A percentile compares a stretch with the other conserved stretches of the same genome.
Conservation (phyloP, 345 rosid genomes). For the Pelargonium nanum region DNA sequence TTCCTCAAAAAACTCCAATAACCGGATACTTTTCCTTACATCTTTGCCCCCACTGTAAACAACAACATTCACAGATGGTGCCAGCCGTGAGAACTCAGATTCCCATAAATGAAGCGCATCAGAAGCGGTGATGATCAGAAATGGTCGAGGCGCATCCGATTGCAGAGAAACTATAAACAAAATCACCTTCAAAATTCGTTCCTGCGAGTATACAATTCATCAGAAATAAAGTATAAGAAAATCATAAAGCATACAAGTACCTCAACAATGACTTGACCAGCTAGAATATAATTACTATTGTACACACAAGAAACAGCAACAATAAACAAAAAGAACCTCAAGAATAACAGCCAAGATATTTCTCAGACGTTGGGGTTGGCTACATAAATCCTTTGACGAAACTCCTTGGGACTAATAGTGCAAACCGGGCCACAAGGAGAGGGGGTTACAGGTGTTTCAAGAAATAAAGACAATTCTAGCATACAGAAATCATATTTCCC, state of each 20-base stretch:
- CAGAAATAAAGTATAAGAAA: neutral
- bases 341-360: no score
- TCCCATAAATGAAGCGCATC: conserved; percentile 34
- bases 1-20: conserved; percentile 31
- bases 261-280: neutral
- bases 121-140: conserved; percentile 38
- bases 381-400: no score
- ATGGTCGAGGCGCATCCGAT: conserved; percentile 22
- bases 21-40: conserved; percentile 26
- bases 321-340: no score
- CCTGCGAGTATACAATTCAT: conserved; percentile 22
- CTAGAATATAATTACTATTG: neutral
- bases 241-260: neutral
- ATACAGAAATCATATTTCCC: no score
- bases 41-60: conserved; percentile 33
- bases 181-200: conserved; percentile 28
- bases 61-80: conserved; percentile 32
- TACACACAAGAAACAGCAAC: no score
- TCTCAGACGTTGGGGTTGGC: no score
- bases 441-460: no score
- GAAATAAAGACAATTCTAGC: no score
- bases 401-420: no score
- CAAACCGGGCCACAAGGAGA: no score
- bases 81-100: conserved; percentile 26
- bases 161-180: conserved; percentile 25